These are phyloP conservation scores for Xylaria sp. DNA, from an alignment of 2,329 filamentous ascomycete genomes.

Conservation along the genomic window DNA sequence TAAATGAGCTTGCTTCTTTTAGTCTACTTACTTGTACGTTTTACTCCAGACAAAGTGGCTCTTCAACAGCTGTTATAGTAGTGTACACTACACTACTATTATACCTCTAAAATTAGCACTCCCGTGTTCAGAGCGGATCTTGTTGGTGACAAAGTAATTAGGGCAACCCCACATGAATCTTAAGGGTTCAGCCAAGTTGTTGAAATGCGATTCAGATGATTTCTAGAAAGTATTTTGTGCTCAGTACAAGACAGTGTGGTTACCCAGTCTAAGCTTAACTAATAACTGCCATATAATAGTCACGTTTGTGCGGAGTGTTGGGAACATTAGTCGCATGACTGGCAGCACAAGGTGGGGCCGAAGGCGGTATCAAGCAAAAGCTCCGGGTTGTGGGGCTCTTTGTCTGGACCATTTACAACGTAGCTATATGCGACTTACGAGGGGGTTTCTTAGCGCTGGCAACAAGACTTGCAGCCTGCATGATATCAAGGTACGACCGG, in stretches of 20 bases:
- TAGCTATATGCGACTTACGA: neutral
- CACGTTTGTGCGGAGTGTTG: slow-evolving; percentile 5
- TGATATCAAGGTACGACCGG: slow-evolving; percentile 12
- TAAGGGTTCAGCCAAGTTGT: neutral
- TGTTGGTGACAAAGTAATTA: neutral
- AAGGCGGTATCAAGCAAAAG: slow-evolving; percentile 12
- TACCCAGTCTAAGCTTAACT: neutral
- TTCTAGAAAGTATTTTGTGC: neutral
- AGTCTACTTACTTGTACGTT: neutral
- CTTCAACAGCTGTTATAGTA: neutral
- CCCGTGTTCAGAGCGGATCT: neutral
- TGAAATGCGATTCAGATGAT: neutral
- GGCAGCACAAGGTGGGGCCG: slow-evolving; percentile 22
- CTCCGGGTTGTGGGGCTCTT: slow-evolving; percentile 1
- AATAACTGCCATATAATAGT: neutral
- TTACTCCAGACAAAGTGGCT: neutral
- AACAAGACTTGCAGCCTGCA: slow-evolving; percentile 4
- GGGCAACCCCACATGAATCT: neutral
- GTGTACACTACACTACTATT: neutral
- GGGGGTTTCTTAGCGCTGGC: neutral
- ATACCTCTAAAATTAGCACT: neutral
- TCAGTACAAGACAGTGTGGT: neutral
- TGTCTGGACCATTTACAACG: no score
- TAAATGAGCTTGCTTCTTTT: neutral
- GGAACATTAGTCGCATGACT: slow-evolving; percentile 12